A percentile compares a stretch with the other conserved stretches of the same genome.
Conservation (phyloP, 2,329 filamentous ascomycete species). For the Lomentospora prolificans region DNA sequence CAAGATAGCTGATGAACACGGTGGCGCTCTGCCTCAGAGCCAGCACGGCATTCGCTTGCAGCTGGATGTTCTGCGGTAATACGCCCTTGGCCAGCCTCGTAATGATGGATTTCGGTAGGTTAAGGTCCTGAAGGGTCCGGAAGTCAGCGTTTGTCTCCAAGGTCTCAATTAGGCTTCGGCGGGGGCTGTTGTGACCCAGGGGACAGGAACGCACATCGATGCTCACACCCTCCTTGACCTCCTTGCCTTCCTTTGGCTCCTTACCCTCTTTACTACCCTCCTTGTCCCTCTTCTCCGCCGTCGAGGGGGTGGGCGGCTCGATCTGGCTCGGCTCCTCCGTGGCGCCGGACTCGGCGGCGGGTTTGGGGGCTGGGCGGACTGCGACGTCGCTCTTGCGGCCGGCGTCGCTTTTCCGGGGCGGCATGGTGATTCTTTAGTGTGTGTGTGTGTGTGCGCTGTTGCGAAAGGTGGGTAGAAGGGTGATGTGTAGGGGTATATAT, state of each 20-base stretch:
- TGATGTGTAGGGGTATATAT: no score
- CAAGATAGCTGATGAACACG: slow-evolving; percentile 74
- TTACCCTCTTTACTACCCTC: slow-evolving; percentile 20
- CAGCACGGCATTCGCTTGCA: slow-evolving; percentile 71
- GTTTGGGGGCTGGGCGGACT: not conserved
- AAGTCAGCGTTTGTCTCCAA: slow-evolving; percentile 2
- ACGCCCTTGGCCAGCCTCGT: slow-evolving; percentile 71
- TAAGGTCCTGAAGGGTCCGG: slow-evolving; percentile 54
- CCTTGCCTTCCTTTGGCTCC: slow-evolving; percentile 18
- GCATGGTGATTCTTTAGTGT: slow-evolving; percentile 29
- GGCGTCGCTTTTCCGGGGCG: slow-evolving; percentile 44
- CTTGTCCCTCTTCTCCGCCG: slow-evolving; percentile 24
- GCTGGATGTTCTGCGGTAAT: slow-evolving; percentile 69
- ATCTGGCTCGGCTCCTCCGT: not conserved
- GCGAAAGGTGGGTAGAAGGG: not conserved
- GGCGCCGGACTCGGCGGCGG: not conserved
- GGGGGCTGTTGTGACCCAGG: no score
- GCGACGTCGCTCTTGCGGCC: slow-evolving; percentile 31
- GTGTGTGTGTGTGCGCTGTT: not conserved
- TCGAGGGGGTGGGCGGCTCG: not conserved
- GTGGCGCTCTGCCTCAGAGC: slow-evolving; percentile 75
- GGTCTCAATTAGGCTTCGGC: no score
- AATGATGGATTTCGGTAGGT: slow-evolving; percentile 71
- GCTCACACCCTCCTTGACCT: slow-evolving; percentile 28
- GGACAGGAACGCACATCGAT: slow-evolving; percentile 39